phyloP scores from a whole-genome alignment of 78 protist species.

The Blattamonas nauphoetae region DNA sequence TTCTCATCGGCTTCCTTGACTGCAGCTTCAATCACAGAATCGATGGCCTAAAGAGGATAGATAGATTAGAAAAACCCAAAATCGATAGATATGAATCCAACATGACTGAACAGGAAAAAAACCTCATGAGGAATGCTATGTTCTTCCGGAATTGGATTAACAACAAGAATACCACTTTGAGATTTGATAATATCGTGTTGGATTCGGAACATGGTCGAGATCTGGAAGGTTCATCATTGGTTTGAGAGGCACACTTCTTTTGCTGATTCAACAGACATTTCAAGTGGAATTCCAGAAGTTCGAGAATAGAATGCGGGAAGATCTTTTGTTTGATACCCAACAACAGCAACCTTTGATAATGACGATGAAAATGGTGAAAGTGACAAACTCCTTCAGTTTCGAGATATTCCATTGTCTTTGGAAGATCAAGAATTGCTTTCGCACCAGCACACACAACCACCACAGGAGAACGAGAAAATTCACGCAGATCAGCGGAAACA shows the following conservation, averaged over 20 bases:
- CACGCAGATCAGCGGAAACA: conserved; percentile 79
- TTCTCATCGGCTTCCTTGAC: neutral
- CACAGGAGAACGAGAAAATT: conserved; percentile 1
- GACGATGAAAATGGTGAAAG: neutral
- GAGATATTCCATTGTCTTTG: conserved; percentile 47
- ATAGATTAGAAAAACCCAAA: neutral
- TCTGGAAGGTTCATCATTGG: neutral
- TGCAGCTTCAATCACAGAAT: neutral
- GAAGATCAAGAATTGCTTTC: conserved; percentile 90
- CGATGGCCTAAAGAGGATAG: neutral
- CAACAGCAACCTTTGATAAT: neutral
- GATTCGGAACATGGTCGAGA: neutral
- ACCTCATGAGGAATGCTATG: neutral
- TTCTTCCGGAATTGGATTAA: conserved; percentile 23
- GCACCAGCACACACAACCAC: conserved; percentile 89
- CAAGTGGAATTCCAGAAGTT: neutral
- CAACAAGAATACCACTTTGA: conserved; percentile 6
- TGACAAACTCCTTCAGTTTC: conserved; percentile 21
- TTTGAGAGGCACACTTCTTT: neutral
- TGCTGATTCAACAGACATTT: neutral
- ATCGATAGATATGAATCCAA: neutral
- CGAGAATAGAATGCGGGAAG: conserved; percentile 22
- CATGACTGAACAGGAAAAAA: neutral
- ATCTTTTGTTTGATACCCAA: conserved; percentile 4
- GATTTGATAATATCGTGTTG: neutral